Base-by-base conservation (phyloP, 2,329 filamentous ascomycete genomes). In the Trichoderma sp. region DNA sequence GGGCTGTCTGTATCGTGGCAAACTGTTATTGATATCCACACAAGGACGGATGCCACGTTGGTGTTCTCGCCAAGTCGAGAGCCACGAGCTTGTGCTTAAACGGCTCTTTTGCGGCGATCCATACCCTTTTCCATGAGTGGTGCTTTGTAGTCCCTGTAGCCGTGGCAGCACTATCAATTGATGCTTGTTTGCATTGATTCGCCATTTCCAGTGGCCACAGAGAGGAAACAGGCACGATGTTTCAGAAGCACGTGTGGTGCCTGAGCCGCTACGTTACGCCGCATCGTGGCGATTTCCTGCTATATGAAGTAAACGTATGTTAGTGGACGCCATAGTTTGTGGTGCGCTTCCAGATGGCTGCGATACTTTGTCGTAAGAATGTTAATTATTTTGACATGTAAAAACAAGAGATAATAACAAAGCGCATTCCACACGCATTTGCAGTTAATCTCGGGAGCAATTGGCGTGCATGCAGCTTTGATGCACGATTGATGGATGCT, bases 231-330 rank as follows among this genome's bases (percentile, higher is more conserved):
- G 21, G 8, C 7, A 19, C 40, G 19, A 43, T n/a, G 47, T 49
- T 21, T 40, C 16, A 47, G 59, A 35, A 43, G 59, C 59, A 62
- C 43, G 59, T 52, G 59, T 35, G 21, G 47, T 49, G 47, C 47
- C 47, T 49, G 47, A 24, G 47, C 47, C 8, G 43, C 8, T 19
- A 21, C 52, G 29, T 19, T 35, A 27, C 43, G 33, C 59, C 8
- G 40, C 24, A 19, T n/a, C 59, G 33, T 62, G 59, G 59, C 59
- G 40, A 62, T 37, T 49, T 24, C 24, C 3, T 5, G 33, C 33
- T 8, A 43, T n/a, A 16, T 4, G 47, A 49, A 13, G 40, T 43
- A n/a, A 3, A 19, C 40, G 19, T 16, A 43, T 43, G 5, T n/a
- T 43, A 19, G 40, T 43, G 6, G 40, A n/a, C 16, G 16, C 8